Percentiles rank a stretch among this genome's conserved stretches.
Evolutionary conservation across 106 monocot species (phyloP).

Genomic region (Acorus calamus): DNA sequence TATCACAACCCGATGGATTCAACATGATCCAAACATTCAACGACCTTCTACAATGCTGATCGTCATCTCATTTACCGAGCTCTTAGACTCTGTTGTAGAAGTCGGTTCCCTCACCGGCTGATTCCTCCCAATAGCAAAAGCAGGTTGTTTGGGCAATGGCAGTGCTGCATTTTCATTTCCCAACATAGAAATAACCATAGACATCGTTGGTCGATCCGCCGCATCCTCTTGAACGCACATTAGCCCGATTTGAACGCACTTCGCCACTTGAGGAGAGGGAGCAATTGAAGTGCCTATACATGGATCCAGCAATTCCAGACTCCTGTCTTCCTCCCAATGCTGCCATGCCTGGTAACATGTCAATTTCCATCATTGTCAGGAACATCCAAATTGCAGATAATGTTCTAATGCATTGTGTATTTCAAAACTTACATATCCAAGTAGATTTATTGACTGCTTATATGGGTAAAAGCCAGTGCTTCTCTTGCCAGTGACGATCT

Average conservation of each 20-base stretch:
- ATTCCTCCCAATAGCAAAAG: background rate
- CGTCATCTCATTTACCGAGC: too few species aligned
- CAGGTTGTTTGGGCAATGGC: conserved; percentile 22
- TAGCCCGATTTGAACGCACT: conserved; percentile 30
- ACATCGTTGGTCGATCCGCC: conserved; percentile 28
- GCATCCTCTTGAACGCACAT: conserved; percentile 33
- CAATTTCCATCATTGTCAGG: background rate
- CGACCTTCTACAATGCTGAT: too few species aligned
- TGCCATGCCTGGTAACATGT: conserved; percentile 16
- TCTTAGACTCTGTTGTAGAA: too few species aligned
- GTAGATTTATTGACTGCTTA: conserved; percentile 5
- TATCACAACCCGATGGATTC: too few species aligned
- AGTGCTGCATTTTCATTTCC: conserved; percentile 6
- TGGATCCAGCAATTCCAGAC: conserved; percentile 15
- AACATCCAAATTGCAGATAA: background rate
- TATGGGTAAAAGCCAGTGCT: conserved; percentile 7
- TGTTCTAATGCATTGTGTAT: background rate
- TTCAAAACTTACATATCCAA: conserved; percentile 17
- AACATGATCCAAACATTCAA: too few species aligned
- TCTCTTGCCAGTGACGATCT: conserved; percentile 24
- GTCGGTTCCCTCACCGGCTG: too few species aligned
- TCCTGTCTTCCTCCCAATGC: conserved; percentile 14
- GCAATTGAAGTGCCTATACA: background rate
- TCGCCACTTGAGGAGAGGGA: background rate
- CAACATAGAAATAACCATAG: conserved; percentile 13